Conservation (phyloP, 2,329 filamentous ascomycete genomes). For the Alternaria brassicicola region DNA sequence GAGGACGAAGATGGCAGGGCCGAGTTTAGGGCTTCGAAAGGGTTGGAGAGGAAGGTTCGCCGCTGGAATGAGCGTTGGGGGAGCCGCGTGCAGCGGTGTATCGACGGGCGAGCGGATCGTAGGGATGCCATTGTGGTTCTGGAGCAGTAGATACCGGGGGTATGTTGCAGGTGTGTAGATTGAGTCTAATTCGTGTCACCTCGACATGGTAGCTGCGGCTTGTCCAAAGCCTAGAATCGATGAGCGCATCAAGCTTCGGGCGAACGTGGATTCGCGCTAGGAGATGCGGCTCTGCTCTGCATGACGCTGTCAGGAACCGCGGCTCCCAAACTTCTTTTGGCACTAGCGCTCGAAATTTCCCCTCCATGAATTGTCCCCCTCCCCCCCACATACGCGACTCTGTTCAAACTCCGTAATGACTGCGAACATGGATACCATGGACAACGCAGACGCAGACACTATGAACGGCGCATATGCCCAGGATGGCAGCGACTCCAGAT, state of each 20-base stretch:
- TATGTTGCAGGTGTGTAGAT: background rate
- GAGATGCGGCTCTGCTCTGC: slow-evolving; percentile 27
- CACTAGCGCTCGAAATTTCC: slow-evolving; percentile 19
- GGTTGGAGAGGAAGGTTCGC: slow-evolving; percentile 54
- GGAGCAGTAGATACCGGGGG: background rate
- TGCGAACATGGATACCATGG: slow-evolving; percentile 16
- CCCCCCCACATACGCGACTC: slow-evolving; percentile 8
- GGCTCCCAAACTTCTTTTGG: slow-evolving; percentile 12
- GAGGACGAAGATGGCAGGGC: slow-evolving; percentile 37
- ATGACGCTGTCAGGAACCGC: slow-evolving; percentile 29
- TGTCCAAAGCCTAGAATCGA: background rate
- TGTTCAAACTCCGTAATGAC: slow-evolving; percentile 22
- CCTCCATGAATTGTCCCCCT: slow-evolving; percentile 14
- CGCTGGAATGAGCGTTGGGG: slow-evolving; percentile 21
- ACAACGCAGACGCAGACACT: slow-evolving; percentile 7
- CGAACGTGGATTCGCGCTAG: slow-evolving; percentile 21
- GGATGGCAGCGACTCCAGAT: slow-evolving; percentile 24
- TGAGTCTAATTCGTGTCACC: slow-evolving; percentile 16
- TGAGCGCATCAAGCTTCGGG: slow-evolving; percentile 13
- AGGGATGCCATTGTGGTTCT: slow-evolving; percentile 43
- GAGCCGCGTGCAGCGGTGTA: slow-evolving; percentile 19
- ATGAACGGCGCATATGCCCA: slow-evolving; percentile 6
- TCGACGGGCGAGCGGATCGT: slow-evolving; percentile 46
- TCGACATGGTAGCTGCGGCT: slow-evolving; percentile 21
- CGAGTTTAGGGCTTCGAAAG: slow-evolving; percentile 51